Conservation (phyloP, 2,329 filamentous ascomycete genomes). For the Pochonia chlamydosporia region DNA sequence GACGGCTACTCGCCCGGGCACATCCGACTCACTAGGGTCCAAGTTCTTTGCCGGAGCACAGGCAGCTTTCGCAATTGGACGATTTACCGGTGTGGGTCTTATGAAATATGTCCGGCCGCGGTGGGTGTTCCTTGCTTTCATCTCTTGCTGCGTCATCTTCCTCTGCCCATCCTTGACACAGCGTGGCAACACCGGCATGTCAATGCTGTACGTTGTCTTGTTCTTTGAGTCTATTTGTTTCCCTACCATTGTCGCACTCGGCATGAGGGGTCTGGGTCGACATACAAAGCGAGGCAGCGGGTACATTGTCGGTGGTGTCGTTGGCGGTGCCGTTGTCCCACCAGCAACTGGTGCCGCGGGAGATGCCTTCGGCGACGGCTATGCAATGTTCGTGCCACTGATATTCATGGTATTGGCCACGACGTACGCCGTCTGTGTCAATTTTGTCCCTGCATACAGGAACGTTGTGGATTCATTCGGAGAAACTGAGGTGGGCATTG, state of each 20-base stretch:
- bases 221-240: constrained; percentile 81
- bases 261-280: constrained; percentile 67
- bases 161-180: constrained; percentile 41
- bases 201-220: constrained; percentile 63
- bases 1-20: constrained; percentile 51
- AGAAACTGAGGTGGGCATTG: constrained; percentile 35
- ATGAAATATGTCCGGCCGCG: constrained; percentile 65
- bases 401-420: constrained; percentile 51
- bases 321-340: constrained; percentile 68
- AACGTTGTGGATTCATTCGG: constrained; percentile 55
- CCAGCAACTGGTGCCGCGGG: constrained; percentile 60
- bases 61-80: constrained; percentile 64
- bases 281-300: constrained; percentile 74
- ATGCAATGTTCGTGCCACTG: constrained; percentile 62
- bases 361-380: constrained; percentile 38
- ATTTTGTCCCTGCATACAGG: constrained; percentile 60
- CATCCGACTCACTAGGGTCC: constrained; percentile 46
- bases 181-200: constrained; percentile 40
- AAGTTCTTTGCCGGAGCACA: constrained; percentile 71
- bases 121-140: constrained; percentile 60
- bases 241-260: constrained; percentile 73
- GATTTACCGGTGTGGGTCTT: constrained; percentile 60
- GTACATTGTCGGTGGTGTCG: constrained; percentile 62
- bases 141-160: constrained; percentile 61
- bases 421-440: constrained; percentile 55